phyloP scores from a whole-genome alignment of 257 asterid species.

The Solanum sparsipilum region DNA sequence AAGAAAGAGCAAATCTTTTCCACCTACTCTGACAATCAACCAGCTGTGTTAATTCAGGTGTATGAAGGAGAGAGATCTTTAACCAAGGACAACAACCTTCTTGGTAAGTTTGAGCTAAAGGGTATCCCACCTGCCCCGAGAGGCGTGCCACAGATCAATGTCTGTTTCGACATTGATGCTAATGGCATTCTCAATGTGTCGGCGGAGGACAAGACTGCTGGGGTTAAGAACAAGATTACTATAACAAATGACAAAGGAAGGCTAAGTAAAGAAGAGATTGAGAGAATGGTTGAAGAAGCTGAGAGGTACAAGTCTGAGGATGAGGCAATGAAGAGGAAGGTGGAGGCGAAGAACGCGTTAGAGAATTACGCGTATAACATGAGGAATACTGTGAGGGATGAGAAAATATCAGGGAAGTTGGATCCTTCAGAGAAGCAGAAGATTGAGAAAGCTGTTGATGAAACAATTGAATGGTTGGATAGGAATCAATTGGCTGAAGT shows the following conservation, averaged over 20 bases:
- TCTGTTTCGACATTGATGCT: constrained; percentile 4
- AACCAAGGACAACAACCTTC: background rate
- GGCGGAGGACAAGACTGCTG: background rate
- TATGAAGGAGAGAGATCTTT: background rate
- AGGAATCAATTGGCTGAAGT: background rate
- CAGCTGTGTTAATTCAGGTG: background rate
- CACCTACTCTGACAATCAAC: background rate
- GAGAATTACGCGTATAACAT: background rate
- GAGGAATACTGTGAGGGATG: background rate
- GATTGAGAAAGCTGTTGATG: background rate
- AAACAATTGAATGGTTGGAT: background rate
- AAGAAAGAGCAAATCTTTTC: background rate
- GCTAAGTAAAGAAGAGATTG: background rate
- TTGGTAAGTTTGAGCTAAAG: background rate
- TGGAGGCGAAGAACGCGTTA: background rate
- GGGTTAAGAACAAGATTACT: background rate
- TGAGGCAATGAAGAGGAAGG: background rate
- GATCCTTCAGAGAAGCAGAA: background rate
- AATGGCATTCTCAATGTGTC: background rate
- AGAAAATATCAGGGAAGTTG: background rate
- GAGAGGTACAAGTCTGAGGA: background rate
- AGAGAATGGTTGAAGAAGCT: background rate
- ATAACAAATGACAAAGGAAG: background rate
- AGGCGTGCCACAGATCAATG: constrained; percentile 1
- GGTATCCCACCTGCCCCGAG: background rate